Conservation (phyloP, 495 filamentous ascomycete species). For the Lophiotrema nucula region DNA sequence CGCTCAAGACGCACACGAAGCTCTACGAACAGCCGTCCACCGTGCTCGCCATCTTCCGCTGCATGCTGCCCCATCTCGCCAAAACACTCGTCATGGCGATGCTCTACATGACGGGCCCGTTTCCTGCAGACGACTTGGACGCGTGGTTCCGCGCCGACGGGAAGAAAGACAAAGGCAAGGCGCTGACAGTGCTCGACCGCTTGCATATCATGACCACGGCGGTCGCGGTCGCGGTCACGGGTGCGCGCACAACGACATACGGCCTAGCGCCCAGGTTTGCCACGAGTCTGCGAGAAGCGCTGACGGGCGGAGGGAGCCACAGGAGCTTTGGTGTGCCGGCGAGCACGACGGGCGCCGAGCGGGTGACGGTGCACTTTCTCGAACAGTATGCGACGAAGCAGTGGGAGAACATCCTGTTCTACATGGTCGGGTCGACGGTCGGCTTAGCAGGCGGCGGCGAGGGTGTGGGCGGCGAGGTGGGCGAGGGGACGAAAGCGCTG, state of each 20-base stretch:
- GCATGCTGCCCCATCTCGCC: conserved; percentile 91
- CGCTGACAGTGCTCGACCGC: conserved; percentile 72
- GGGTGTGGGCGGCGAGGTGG: conserved; percentile 49
- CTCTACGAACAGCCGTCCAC: conserved; percentile 96
- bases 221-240: conserved; percentile 58
- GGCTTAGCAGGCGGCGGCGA: conserved; percentile 50
- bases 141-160: conserved; percentile 71
- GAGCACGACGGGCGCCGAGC: conserved; percentile 53
- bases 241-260: conserved; percentile 61
- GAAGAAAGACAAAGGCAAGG: conserved; percentile 72
- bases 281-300: conserved; percentile 71
- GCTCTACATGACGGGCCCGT: conserved; percentile 77
- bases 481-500: conserved; percentile 76
- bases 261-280: conserved; percentile 73
- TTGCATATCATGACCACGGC: too few relatives aligned
- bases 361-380: conserved; percentile 66
- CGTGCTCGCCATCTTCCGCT: conserved; percentile 89
- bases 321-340: conserved; percentile 87
- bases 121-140: conserved; percentile 74
- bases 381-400: conserved; percentile 83
- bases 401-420: conserved; percentile 95
- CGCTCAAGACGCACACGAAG: conserved; percentile 80
- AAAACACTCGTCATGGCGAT: conserved; percentile 95
- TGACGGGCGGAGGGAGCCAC: conserved; percentile 81
- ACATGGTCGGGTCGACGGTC: conserved; percentile 76